phyloP scores from a whole-genome alignment of 1,284 basidiomycete species.

The Ustilago cynodontis region DNA sequence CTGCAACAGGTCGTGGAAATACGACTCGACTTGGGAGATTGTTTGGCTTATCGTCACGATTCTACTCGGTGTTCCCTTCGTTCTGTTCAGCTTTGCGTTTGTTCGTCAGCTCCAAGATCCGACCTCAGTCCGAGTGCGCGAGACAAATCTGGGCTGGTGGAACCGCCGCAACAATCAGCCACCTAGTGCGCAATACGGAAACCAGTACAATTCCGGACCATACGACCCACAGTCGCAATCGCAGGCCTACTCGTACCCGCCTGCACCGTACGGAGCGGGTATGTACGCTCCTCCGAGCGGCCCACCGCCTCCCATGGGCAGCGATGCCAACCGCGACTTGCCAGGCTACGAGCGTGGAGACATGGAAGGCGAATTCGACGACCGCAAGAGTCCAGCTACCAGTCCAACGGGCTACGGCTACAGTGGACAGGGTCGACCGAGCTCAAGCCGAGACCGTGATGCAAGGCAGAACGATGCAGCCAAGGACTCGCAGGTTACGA shows the following conservation, averaged over 20 bases:
- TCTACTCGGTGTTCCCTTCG: slow-evolving; percentile 54
- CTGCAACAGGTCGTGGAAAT: slow-evolving; percentile 50
- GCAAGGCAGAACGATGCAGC: slow-evolving; percentile 40
- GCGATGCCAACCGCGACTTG: slow-evolving; percentile 29
- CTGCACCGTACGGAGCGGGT: slow-evolving; percentile 37
- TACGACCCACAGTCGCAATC: slow-evolving; percentile 50
- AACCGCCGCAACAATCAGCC: slow-evolving; percentile 31
- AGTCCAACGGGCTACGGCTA: slow-evolving; percentile 34
- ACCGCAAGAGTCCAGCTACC: slow-evolving; percentile 40
- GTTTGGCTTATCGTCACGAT: slow-evolving; percentile 57
- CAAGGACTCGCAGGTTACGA: slow-evolving; percentile 45
- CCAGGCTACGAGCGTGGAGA: slow-evolving; percentile 46
- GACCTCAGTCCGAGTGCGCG: slow-evolving; percentile 35
- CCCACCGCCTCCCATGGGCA: slow-evolving; percentile 20
- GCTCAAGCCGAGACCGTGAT: slow-evolving; percentile 36
- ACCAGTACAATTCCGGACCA: slow-evolving; percentile 24
- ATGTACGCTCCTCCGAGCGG: slow-evolving; percentile 35
- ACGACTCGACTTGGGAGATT: slow-evolving; percentile 52
- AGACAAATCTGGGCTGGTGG: slow-evolving; percentile 35
- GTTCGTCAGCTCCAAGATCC: slow-evolving; percentile 57
- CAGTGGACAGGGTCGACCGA: slow-evolving; percentile 28
- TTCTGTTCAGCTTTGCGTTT: slow-evolving; percentile 60
- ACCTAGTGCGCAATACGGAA: slow-evolving; percentile 40
- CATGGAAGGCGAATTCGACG: slow-evolving; percentile 45
- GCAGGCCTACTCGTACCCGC: slow-evolving; percentile 46